phyloP scores from a whole-genome alignment of 257 asterid genomes.

The Solanum pimpinellifolium region DNA sequence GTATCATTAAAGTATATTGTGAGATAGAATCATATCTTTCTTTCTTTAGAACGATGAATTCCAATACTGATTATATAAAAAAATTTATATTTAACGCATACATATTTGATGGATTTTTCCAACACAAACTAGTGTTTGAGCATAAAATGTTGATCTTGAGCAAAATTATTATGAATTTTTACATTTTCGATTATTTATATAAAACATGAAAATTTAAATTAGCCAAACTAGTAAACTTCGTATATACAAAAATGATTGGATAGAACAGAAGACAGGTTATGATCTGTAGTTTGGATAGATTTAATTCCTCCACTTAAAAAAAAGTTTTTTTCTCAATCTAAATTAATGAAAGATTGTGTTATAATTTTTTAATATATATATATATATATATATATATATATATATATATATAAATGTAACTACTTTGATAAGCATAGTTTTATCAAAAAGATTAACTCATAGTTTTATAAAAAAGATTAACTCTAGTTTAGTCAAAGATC shows the following conservation, averaged over 20 bases:
- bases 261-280: too few relatives aligned
- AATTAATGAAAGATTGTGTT: too few relatives aligned
- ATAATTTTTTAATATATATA: too few relatives aligned
- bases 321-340: too few relatives aligned
- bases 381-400: too few relatives aligned
- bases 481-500: background rate
- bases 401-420: background rate
- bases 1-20: background rate
- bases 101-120: too few relatives aligned
- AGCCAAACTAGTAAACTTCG: background rate
- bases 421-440: background rate
- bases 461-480: background rate
- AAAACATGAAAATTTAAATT: background rate
- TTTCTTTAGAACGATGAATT: background rate
- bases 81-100: too few relatives aligned
- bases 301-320: too few relatives aligned
- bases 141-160: background rate
- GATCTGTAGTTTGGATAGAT: too few relatives aligned
- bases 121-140: rapidly evolving
- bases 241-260: too few relatives aligned
- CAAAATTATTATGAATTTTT: rapidly evolving
- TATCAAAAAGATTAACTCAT: background rate
- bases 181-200: rapidly evolving
- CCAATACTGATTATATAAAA: rapidly evolving
- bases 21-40: background rate